Conservation (phyloP, 306 rosid species). For the Macrotyloma uniflorum region DNA sequence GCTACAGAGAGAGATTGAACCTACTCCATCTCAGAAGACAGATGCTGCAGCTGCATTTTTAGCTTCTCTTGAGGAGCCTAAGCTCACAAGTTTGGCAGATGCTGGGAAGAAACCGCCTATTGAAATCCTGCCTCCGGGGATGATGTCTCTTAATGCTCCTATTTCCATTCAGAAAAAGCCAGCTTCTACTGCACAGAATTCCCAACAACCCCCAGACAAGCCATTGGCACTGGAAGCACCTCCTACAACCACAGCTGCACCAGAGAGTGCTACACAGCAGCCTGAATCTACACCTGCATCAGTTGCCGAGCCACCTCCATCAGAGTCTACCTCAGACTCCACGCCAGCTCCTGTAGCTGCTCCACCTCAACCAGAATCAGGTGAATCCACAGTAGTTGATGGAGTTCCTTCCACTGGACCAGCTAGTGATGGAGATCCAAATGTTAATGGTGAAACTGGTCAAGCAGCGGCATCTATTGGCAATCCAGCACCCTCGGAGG, state of each 20-base stretch:
- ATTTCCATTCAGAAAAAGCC: slow-evolving; percentile 76
- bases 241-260: slow-evolving; percentile 51
- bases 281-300: slow-evolving; percentile 53
- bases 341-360: slow-evolving; percentile 39
- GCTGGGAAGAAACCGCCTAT: slow-evolving; percentile 95
- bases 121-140: slow-evolving; percentile 95
- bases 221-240: slow-evolving; percentile 84
- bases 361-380: slow-evolving; percentile 48
- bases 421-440: slow-evolving; percentile 46
- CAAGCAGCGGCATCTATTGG: slow-evolving; percentile 41
- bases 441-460: slow-evolving; percentile 42
- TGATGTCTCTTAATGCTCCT: slow-evolving; percentile 75
- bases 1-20: slow-evolving; percentile 91
- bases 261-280: slow-evolving; percentile 45
- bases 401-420: slow-evolving; percentile 42
- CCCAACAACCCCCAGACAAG: slow-evolving; percentile 67
- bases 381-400: slow-evolving; percentile 40
- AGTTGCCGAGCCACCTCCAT: slow-evolving; percentile 43
- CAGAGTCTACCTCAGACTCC: slow-evolving; percentile 42
- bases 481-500: slow-evolving; percentile 45
- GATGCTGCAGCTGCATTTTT: slow-evolving; percentile 93
- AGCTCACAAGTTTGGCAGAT: slow-evolving; percentile 91
- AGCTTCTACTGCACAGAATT: slow-evolving; percentile 57
- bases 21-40: slow-evolving; percentile 63
- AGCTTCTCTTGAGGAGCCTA: slow-evolving; percentile 94